Percentiles rank a stretch among this genome's conserved stretches.
Evolutionary conservation across 768 basidiomycete species (phyloP).

Genomic region (Infundibulicybe gibba): DNA sequence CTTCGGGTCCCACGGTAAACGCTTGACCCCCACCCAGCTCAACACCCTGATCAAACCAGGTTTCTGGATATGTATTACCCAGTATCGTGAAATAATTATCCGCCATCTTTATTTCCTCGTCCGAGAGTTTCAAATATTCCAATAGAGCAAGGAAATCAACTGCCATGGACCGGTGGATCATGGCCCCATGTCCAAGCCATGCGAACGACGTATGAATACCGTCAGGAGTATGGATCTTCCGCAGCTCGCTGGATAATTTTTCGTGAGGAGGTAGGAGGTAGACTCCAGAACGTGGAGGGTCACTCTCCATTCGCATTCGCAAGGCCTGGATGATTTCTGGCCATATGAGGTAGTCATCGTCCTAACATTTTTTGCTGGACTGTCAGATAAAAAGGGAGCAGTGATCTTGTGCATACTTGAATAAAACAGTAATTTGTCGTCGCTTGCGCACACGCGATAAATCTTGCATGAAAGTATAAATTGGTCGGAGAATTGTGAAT

Average conservation of each 20-base stretch:
- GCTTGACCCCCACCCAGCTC: conserved; percentile 55
- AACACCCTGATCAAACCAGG: conserved; percentile 65
- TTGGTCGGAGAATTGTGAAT: conserved; percentile 58
- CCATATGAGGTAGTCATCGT: conserved; percentile 63
- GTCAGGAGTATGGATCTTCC: conserved; percentile 32
- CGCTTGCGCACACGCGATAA: conserved; percentile 49
- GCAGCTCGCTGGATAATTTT: conserved; percentile 49
- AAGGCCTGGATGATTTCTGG: conserved; percentile 55
- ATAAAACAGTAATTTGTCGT: conserved; percentile 57
- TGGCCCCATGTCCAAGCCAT: conserved; percentile 65
- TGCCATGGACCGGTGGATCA: conserved; percentile 41
- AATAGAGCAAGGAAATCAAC: conserved; percentile 48
- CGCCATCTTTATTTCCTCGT: conserved; percentile 58
- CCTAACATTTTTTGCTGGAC: conserved; percentile 29
- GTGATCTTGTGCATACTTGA: conserved; percentile 35
- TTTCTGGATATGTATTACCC: conserved; percentile 49
- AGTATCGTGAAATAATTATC: conserved; percentile 69
- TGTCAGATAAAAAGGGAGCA: conserved; percentile 1
- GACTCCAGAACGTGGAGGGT: conserved; percentile 26
- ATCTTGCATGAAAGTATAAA: conserved; percentile 60
- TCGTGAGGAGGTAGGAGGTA: conserved; percentile 62
- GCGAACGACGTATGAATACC: conserved; percentile 53
- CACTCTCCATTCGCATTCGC: conserved; percentile 30
- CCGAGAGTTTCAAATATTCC: conserved; percentile 34
- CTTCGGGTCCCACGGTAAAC: conserved; percentile 59